phyloP scores from a whole-genome alignment of 2,329 filamentous ascomycete genomes.

The Diaporthe caulivora region DNA sequence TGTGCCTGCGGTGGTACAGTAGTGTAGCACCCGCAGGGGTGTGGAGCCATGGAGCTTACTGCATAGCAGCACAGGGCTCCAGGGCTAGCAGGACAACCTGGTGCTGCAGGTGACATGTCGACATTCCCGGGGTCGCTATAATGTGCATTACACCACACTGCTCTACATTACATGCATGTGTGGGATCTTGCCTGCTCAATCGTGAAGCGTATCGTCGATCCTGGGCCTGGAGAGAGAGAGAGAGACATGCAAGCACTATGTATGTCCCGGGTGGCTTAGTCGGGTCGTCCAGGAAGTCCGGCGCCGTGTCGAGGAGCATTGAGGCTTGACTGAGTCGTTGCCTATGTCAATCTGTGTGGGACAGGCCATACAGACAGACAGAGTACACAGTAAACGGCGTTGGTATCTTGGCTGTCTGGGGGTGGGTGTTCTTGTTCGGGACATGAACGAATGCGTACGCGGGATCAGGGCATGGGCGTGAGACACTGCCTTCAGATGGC shows the following conservation, averaged over 20 bases:
- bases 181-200: slow-evolving; percentile 25
- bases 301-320: not conserved
- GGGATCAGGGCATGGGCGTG: not conserved
- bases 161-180: slow-evolving; percentile 34
- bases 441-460: not conserved
- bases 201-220: slow-evolving; percentile 19
- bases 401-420: not conserved
- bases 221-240: not conserved
- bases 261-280: not conserved
- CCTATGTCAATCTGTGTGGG: not conserved
- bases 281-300: not conserved
- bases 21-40: slow-evolving; percentile 12
- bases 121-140: not conserved
- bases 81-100: slow-evolving; percentile 9
- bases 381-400: no score
- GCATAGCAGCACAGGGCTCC: slow-evolving; percentile 15
- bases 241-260: slow-evolving; percentile 9
- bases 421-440: not conserved
- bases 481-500: slow-evolving; percentile 7
- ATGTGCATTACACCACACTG: slow-evolving; percentile 21
- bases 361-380: no score
- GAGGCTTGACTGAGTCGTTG: not conserved
- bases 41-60: slow-evolving; percentile 29
- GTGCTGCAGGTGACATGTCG: slow-evolving; percentile 30
- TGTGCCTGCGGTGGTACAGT: slow-evolving; percentile 22